Base-by-base conservation (phyloP, 352 stramenopile genomes). In the Phytophthora hibernalis region DNA sequence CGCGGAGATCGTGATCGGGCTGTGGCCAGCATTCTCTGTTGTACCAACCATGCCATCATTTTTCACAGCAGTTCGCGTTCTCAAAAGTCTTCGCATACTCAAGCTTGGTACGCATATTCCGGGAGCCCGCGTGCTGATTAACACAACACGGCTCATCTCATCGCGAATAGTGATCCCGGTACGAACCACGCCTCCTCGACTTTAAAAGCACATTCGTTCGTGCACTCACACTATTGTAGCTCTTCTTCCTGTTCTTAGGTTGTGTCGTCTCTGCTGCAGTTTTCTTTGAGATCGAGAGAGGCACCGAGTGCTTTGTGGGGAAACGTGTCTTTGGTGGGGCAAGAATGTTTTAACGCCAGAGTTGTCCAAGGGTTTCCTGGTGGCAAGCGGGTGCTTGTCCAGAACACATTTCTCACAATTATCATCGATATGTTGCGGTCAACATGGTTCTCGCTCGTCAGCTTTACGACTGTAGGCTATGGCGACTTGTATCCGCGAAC, bases 161-260 rank as follows among this genome's bases (percentile, higher is more conserved):
- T 50, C 71, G 2, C 66, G 70, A 1, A 49, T 86, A 0, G 42
- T 64, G 31, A 83, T 88, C 24, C 77, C 74, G 70, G 79, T 87
- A 65, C 30, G 63, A 47, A 13, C n/a, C 10, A 24, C 16, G n/a
- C 11, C 10, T 37, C 18, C 26, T 20, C 21, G 3, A 35, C 22
- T 6, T 26, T 13, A 33, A 3, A 28, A 28, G 24, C 24, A 28
- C 24, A 5, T 8, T 11, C 3, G 2, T 11, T 47, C 21, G 47
- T 6, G 22, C 2, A 22, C 4, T 50, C 12, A 42, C 35, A 1
- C 43, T 30, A 21, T 31, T 57, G 13, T 43, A 87, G 74, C 61
- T 88, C 18, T 84, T 88, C 65, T 80, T 88, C 42, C 40, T 88
- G 13, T 86, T 89, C 30, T 31, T 74, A 5, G 76, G 76, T 22